Base-by-base conservation (phyloP, 2,329 filamentous ascomycete genomes). In the Aspergillus tubingensis region DNA sequence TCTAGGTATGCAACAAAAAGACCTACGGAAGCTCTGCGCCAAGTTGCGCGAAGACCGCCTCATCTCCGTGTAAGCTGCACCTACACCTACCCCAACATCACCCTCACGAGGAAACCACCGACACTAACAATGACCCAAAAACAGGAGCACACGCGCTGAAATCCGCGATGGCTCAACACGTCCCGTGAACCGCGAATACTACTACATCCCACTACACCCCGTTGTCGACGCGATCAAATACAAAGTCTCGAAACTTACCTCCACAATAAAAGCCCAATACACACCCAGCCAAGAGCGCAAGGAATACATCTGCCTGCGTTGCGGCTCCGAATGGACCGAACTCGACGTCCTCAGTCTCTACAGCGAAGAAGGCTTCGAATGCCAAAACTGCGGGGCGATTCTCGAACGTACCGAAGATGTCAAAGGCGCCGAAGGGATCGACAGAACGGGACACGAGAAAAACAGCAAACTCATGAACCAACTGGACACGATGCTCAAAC, bases 151-250 rank as follows among this genome's bases (percentile, higher is more conserved):
- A 32, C 88, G 92, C 62, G 86, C 88, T 53, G 92, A 96, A 74
- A 81, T 90, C 58, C 88, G 89, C 66, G 90, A 93, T 72, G 91
- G 91, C 54, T 91, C 92, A 61, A 89, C 90, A 60, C 88, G 92
- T 55, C 90, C 91, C 5, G 88, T 90, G 67, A 92, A 90, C 73
- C 87, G 91, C 70, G 96, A 94, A 64, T 99, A 96, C 83, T 99
- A 96, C 80, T 99, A 91, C 78, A 94, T 99, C 74, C 93, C 97
- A 74, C 96, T 96, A 72, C 91, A 95, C 61, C 90, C 91, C 60
- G 92, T 94, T 38, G 92, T 99, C 71, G 95, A 99, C 78, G 92
- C 91, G 52, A 96, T 96, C 79, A 99, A 99, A 77, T 99, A 91
- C 85, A 89, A 91, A 64, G 88, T 96, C 54, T 93, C 94, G 73